Evolutionary conservation across 1,284 basidiomycete genomes (phyloP), one percentile per base, ranked within the genome.

Genomic region (Sporisorium exsertum): DNA sequence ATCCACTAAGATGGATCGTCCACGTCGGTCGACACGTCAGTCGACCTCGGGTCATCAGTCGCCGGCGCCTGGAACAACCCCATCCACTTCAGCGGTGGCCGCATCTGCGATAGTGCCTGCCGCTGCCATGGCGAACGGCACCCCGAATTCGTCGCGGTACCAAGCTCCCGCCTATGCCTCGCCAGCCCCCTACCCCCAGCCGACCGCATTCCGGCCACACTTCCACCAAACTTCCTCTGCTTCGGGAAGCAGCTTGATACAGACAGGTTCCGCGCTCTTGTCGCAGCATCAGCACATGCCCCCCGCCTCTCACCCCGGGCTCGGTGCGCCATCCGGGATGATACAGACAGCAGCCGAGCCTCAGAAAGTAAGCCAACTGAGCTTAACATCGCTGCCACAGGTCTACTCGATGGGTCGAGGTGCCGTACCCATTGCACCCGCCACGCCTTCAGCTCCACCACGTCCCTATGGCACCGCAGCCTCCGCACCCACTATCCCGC

Each of bases 401-500:
- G 57, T 40, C 27, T 54, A 58, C 42, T 37, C 50, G 6, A 40
- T 75, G 49, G 72, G 72, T 51, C 66, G 67, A 45, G 72, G 67
- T 2, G 5, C 64, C 1, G 67, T 67, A 3, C 67, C 72, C 0
- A 52, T 75, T 12, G 62, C 67, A 45, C 72, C 72, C 13, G 66
- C 51, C 9, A 70, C 72, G 33, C 56, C 72, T 2, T 50, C 37
- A 20, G 72, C 72, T 3, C 72, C 72, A 18, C 60, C 57, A 27
- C 54, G 72, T 42, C 53, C 67, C 4, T 70, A 52, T 33, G 72
- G 72, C 18, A 65, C 74, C 1, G 69, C 74, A 33, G 64, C 69
- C 2, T 58, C 56, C 2, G 43, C 24, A n/a, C 56, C 69, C 24
- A 72, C 69, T 49, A 27, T 77, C 16, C 74, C 78, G 0, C 96